Conservation (phyloP, 257 asterid genomes). For the Fraxinus cuspidata region DNA sequence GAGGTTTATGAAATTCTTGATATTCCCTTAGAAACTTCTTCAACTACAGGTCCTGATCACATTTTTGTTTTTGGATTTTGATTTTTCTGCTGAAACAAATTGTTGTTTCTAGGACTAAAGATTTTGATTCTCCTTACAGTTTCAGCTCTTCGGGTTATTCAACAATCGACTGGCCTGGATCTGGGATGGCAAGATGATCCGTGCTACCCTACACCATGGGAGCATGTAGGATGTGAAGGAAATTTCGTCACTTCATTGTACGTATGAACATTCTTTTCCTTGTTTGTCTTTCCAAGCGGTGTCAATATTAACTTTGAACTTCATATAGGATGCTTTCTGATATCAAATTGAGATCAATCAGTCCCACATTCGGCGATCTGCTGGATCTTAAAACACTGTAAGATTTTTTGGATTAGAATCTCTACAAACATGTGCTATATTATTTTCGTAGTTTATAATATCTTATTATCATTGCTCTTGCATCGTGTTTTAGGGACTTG, state of each 20-base stretch:
- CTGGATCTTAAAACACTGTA: constrained; percentile 83
- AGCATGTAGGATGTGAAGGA: constrained; percentile 78
- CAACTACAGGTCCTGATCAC: constrained; percentile 69
- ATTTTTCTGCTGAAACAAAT: background rate
- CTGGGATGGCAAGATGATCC: constrained; percentile 94
- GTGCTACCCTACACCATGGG: constrained; percentile 85
- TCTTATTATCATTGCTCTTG: constrained; percentile 11
- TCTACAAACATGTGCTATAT: constrained; percentile 10
- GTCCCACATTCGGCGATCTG: constrained; percentile 80
- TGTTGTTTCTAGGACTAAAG: background rate
- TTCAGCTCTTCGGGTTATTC: constrained; percentile 91
- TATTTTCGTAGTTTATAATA: background rate
- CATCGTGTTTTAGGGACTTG: constrained; percentile 62
- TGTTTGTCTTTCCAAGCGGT: background rate
- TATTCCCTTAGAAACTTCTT: constrained; percentile 74
- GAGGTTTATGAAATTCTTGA: constrained; percentile 85
- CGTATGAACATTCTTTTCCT: constrained; percentile 18
- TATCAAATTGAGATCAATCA: constrained; percentile 74
- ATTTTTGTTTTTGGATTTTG: background rate
- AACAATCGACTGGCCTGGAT: constrained; percentile 66
- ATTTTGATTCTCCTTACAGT: constrained; percentile 41
- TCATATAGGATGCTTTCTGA: constrained; percentile 64
- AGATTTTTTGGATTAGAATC: constrained; percentile 26
- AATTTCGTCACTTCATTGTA: constrained; percentile 84
- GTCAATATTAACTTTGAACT: constrained; percentile 10